phyloP scores from a whole-genome alignment of 768 basidiomycete genomes.

The Amanita phalloides region DNA sequence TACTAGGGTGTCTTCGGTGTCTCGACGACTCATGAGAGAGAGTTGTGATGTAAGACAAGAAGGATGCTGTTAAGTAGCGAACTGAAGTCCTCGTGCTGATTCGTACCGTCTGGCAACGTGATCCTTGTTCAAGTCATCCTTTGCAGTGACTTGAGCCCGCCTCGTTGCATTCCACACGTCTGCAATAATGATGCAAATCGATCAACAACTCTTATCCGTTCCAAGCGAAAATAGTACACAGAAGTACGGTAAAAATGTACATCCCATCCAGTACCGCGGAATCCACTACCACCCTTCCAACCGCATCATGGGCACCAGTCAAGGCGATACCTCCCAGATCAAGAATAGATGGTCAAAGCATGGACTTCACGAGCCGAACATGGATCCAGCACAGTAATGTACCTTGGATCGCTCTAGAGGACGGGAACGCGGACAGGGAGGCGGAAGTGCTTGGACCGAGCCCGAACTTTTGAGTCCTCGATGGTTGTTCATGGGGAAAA shows the following conservation, averaged over 20 bases:
- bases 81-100: not conserved
- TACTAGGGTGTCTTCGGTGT: not conserved
- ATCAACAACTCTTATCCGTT: too few species aligned
- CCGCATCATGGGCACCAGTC: slow-evolving; percentile 63
- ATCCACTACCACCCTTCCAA: slow-evolving; percentile 19
- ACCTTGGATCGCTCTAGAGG: slow-evolving; percentile 53
- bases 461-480: slow-evolving; percentile 93
- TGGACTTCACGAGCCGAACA: slow-evolving; percentile 22
- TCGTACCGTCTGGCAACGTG: too few species aligned
- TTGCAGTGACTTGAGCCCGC: too few species aligned
- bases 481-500: slow-evolving; percentile 44
- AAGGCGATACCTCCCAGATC: slow-evolving; percentile 55
- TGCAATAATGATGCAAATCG: too few species aligned
- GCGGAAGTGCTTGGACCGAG: slow-evolving; percentile 69
- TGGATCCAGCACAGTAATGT: slow-evolving; percentile 20
- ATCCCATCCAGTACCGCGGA: slow-evolving; percentile 17
- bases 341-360: slow-evolving; percentile 32
- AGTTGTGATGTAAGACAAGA: too few species aligned
- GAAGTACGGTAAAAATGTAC: slow-evolving; percentile 18
- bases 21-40: not conserved
- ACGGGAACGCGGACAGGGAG: slow-evolving; percentile 95
- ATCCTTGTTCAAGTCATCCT: too few species aligned
- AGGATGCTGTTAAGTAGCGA: not conserved
- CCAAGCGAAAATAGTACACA: too few species aligned
- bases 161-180: too few species aligned